Conservation (phyloP, 2,329 filamentous ascomycete species). For the Capronia americana region DNA sequence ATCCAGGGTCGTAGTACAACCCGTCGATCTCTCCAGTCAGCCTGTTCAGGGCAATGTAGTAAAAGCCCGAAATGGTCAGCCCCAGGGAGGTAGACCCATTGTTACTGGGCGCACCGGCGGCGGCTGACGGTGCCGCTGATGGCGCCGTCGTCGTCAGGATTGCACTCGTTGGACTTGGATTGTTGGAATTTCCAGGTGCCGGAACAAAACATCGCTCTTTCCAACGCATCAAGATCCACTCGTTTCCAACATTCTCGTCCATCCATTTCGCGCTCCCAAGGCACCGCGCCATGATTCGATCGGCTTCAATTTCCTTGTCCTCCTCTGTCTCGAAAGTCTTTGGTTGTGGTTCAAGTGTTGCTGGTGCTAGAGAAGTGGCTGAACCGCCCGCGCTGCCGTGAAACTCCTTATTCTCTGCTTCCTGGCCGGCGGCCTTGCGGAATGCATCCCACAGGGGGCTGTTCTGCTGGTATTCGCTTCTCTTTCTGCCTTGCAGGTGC, state of each 20-base stretch:
- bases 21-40: slow-evolving; percentile 55
- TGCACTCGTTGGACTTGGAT: slow-evolving; percentile 20
- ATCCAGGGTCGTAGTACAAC: slow-evolving; percentile 57
- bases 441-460: slow-evolving; percentile 34
- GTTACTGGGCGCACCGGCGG: not conserved
- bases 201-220: slow-evolving; percentile 58
- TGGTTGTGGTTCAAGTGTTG: slow-evolving; percentile 41
- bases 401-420: slow-evolving; percentile 40
- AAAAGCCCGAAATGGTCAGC: slow-evolving; percentile 59
- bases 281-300: slow-evolving; percentile 34
- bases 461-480: slow-evolving; percentile 30
- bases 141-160: slow-evolving; percentile 24
- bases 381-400: not conserved
- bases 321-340: slow-evolving; percentile 22
- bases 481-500: slow-evolving; percentile 26
- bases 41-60: slow-evolving; percentile 56
- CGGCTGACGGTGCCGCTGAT: slow-evolving; percentile 1
- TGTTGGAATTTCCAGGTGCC: slow-evolving; percentile 13
- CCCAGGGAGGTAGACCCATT: slow-evolving; percentile 46
- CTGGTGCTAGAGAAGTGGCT: slow-evolving; percentile 3
- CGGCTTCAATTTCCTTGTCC: slow-evolving; percentile 29
- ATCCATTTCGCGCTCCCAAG: slow-evolving; percentile 38
- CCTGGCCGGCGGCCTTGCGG: slow-evolving; percentile 29
- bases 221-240: slow-evolving; percentile 60
- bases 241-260: slow-evolving; percentile 42